Evolutionary conservation across 176 grass and related monocot species (phyloP).

Genomic region (Thalia dealbata): DNA sequence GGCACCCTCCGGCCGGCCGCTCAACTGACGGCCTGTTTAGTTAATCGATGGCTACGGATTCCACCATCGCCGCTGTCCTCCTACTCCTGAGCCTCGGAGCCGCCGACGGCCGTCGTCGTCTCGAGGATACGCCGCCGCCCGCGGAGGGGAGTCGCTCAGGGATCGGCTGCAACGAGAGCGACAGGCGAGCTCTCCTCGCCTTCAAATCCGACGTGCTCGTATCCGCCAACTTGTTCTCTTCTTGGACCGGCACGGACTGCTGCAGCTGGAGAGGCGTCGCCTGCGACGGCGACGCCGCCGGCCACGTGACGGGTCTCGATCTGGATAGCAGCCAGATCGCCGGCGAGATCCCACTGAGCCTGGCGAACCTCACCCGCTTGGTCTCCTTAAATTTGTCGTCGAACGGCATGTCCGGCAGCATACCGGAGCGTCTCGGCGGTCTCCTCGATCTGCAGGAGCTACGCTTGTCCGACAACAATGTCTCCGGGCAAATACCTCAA

Average conservation of each 20-base stretch:
- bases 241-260: neutral
- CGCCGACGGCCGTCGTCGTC: too few species aligned
- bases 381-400: neutral
- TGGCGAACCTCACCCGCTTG: constrained; percentile 19
- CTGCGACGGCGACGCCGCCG: constrained; percentile 24
- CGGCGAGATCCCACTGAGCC: constrained; percentile 21
- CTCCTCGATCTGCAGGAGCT: neutral
- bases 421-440: neutral
- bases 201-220: too few species aligned
- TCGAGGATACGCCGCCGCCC: too few species aligned
- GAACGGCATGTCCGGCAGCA: neutral
- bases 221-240: neutral
- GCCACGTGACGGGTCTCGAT: constrained; percentile 21
- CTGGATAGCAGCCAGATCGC: neutral
- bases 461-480: neutral
- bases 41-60: too few species aligned
- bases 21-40: too few species aligned
- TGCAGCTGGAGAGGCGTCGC: neutral
- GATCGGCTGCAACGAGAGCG: too few species aligned
- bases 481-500: neutral
- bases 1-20: too few species aligned
- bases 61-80: too few species aligned
- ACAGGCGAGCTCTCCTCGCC: too few species aligned
- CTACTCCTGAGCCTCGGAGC: too few species aligned
- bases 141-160: too few species aligned